Evolutionary conservation across 2,329 filamentous ascomycete species (phyloP), one percentile per base, ranked within the genome.

Genomic region (Pseudopithomyces maydicus): DNA sequence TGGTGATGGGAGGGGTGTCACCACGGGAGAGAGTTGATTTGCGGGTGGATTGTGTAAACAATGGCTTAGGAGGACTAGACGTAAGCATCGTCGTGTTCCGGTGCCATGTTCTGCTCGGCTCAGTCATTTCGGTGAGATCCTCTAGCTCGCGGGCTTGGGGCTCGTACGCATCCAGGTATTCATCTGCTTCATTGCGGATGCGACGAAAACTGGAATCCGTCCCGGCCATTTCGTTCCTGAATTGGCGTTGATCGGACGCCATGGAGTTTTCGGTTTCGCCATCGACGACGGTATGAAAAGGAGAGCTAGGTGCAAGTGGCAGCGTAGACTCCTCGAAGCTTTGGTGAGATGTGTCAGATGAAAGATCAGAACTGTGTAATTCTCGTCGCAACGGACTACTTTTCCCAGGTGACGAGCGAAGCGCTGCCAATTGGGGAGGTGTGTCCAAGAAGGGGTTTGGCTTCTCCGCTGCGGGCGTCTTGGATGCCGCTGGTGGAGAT

Each of bases 61-160:
- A 52, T 33, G 50, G 55, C 52, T 62, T 65, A 35, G 68, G 67
- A 12, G 68, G 66, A 19, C 65, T 72, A 5, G 68, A 67, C 1
- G 61, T 54, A 22, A 66, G 44, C 8, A 65, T 50, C 23, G 56
- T 71, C 1, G 54, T 57, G 2, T 63, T 55, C 12, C 55, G 58
- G 15, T 64, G 60, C 54, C 58, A 55, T 6, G 60, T 69, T 38
- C 61, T 64, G 53, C 71, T 74, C 10, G 61, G 65, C 47, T 74
- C 73, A 1, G 73, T 75, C n/a, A 74, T 65, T 54, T 75, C 73
- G 23, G 68, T 65, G 23, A 75, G 71, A 32, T 73, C 69, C 20
- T 72, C 56, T 11, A 75, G 55, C 6, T 66, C 68, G 12, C 68
- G 71, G 22, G 73, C 64, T 54, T 72, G 73, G 6, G 65, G 58